phyloP scores from a whole-genome alignment of 106 monocot genomes.

The Iris macrosiphon region DNA sequence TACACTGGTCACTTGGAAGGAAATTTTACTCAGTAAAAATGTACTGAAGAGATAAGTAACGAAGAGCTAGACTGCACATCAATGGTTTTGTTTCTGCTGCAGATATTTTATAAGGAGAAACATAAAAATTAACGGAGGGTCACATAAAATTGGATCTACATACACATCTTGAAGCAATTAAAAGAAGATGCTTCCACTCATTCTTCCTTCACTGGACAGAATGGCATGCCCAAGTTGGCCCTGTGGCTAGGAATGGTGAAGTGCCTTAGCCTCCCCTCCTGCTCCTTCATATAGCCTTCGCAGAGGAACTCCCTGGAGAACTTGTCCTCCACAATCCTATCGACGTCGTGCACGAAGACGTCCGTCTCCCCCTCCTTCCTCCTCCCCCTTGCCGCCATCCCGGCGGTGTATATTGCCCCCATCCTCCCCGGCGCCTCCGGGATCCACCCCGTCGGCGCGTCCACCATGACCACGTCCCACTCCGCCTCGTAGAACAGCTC shows the following conservation, averaged over 20 bases:
- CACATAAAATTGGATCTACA: no score
- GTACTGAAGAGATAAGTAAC: no score
- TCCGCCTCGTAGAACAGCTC: slow-evolving; percentile 26
- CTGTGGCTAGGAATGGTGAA: slow-evolving; percentile 45
- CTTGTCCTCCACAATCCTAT: slow-evolving; percentile 48
- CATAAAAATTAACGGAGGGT: no score
- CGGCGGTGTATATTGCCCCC: slow-evolving; percentile 58
- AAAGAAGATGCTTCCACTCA: no score
- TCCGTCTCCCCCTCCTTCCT: slow-evolving; percentile 38
- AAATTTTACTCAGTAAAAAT: no score
- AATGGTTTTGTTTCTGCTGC: no score
- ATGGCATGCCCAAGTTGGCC: slow-evolving; percentile 9
- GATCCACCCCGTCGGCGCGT: slow-evolving; percentile 50
- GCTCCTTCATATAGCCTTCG: slow-evolving; percentile 34
- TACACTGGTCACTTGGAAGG: no score
- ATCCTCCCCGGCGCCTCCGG: slow-evolving; percentile 52
- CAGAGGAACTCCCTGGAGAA: slow-evolving; percentile 41
- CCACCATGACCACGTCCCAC: slow-evolving; percentile 72
- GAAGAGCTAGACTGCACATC: no score
- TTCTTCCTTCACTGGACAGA: slow-evolving; percentile 21
- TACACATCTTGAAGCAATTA: no score
- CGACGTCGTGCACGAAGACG: slow-evolving; percentile 53
- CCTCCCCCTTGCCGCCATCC: slow-evolving; percentile 52
- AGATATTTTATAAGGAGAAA: no score
- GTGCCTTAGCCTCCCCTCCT: slow-evolving; percentile 45